Evolutionary conservation across 2,329 filamentous ascomycete species (phyloP).

Genomic region (Pseudogymnoascus sp.): DNA sequence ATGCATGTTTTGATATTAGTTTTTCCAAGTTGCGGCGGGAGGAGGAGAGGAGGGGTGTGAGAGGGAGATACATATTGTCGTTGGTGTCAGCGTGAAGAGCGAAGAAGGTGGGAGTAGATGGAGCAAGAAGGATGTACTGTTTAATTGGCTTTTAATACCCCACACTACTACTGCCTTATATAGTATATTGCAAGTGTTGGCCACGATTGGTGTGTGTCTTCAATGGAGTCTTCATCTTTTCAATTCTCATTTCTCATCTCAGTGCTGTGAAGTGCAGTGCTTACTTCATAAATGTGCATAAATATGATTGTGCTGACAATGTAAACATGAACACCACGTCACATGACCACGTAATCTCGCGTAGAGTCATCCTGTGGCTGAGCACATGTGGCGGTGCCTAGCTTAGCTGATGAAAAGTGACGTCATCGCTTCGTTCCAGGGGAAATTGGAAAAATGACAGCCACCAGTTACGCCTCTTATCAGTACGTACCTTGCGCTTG

Average conservation of each 20-base stretch:
- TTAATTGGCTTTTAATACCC: slow-evolving; percentile 9
- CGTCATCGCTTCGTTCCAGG: not conserved
- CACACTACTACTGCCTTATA: slow-evolving; percentile 7
- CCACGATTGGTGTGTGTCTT: not conserved
- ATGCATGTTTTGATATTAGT: slow-evolving; percentile 6
- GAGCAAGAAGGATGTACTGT: slow-evolving; percentile 7
- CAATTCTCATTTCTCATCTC: not conserved
- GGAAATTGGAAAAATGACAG: not conserved
- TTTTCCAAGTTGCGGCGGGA: not conserved
- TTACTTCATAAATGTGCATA: not conserved
- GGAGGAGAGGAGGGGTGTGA: not conserved
- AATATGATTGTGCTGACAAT: not conserved
- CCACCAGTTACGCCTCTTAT: not conserved
- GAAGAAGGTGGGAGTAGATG: not conserved
- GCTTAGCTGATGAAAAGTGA: not conserved
- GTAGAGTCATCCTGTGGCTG: not conserved
- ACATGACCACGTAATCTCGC: not conserved
- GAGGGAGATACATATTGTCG: not conserved
- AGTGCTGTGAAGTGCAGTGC: too few relatives aligned
- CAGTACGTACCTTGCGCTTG: not conserved
- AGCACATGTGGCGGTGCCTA: not conserved
- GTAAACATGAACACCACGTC: not conserved
- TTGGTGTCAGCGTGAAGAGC: not conserved
- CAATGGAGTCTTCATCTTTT: not conserved
- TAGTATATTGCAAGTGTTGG: slow-evolving; percentile 9